Evolutionary conservation across 2,329 filamentous ascomycete species (phyloP).

Genomic region (Ophiostoma sp.): DNA sequence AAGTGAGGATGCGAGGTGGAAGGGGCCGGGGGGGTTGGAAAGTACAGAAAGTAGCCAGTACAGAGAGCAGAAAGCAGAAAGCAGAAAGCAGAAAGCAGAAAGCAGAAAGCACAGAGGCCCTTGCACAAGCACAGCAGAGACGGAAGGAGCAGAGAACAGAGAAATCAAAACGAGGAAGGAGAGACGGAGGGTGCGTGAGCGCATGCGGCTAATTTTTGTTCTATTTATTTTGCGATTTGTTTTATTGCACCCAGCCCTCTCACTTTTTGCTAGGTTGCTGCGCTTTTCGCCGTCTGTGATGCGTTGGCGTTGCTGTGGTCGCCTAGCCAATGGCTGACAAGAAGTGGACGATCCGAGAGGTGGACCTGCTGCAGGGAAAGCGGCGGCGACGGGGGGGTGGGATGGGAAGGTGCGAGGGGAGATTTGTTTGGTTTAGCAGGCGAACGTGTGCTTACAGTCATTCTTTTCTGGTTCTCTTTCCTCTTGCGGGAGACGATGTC

Average conservation of each 20-base stretch:
- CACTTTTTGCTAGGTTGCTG: conserved; percentile 21
- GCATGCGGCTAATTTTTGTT: conserved; percentile 10
- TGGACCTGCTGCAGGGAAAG: conserved; percentile 26
- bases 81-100: not conserved
- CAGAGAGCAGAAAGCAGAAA: not conserved
- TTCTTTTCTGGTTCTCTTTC: no score
- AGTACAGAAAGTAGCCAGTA: not conserved
- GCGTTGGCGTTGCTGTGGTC: conserved; percentile 29
- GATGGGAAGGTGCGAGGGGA: conserved; percentile 12
- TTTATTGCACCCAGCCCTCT: conserved; percentile 15
- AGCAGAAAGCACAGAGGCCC: not conserved
- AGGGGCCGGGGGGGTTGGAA: not conserved
- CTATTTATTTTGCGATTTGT: conserved; percentile 10
- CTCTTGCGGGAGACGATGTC: no score
- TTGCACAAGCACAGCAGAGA: not conserved
- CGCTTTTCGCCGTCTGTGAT: conserved; percentile 25
- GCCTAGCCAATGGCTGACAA: conserved; percentile 27
- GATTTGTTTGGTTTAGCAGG: not conserved
- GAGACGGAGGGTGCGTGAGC: not conserved
- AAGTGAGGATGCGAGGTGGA: not conserved
- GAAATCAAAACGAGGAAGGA: conserved; percentile 9
- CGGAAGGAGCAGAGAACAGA: conserved; percentile 13
- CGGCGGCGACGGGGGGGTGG: conserved; percentile 21
- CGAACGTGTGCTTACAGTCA: no score
- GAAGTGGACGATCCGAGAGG: conserved; percentile 25